Conservation (phyloP, 2,329 filamentous ascomycete species). For the Phialocephala subalpina region DNA sequence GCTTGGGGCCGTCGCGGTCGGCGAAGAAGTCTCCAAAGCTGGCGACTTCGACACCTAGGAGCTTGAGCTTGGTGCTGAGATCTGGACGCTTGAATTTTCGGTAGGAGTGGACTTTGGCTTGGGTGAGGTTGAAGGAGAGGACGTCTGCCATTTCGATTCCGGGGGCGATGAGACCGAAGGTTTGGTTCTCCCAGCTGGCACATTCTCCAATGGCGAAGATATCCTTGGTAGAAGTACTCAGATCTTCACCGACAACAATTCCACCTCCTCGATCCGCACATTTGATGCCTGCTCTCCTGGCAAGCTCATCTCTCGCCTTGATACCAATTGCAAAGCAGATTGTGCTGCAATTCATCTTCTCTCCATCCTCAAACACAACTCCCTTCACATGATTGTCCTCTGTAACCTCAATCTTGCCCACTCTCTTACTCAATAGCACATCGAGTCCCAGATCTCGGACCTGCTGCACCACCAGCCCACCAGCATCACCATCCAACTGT, state of each 20-base stretch:
- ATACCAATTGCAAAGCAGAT: conserved; percentile 93
- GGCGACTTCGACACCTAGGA: conserved; percentile 89
- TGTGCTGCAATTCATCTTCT: conserved; percentile 78
- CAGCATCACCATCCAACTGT: conserved; percentile 84
- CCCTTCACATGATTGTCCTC: conserved; percentile 74
- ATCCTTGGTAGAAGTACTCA: conserved; percentile 74
- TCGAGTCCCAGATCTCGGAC: conserved; percentile 82
- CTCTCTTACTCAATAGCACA: conserved; percentile 78
- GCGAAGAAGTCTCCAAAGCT: conserved; percentile 96
- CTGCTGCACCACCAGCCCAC: conserved; percentile 82
- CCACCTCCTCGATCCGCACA: conserved; percentile 78
- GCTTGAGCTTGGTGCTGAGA: conserved; percentile 89
- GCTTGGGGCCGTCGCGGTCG: conserved; percentile 81
- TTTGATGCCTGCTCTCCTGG: conserved; percentile 71
- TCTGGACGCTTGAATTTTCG: conserved; percentile 82
- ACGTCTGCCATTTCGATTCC: conserved; percentile 95
- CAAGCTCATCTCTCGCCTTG: conserved; percentile 80
- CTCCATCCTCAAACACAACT: conserved; percentile 82
- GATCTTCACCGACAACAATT: conserved; percentile 64
- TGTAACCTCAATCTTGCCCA: conserved; percentile 75
- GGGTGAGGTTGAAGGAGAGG: conserved; percentile 88
- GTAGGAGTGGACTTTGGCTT: conserved; percentile 75
- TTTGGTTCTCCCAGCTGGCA: conserved; percentile 87
- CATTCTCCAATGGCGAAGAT: conserved; percentile 93
- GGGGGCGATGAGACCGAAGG: conserved; percentile 87